Base-by-base conservation (phyloP, 2,329 filamentous ascomycete genomes). In the Aspergillus quadrilineatus region DNA sequence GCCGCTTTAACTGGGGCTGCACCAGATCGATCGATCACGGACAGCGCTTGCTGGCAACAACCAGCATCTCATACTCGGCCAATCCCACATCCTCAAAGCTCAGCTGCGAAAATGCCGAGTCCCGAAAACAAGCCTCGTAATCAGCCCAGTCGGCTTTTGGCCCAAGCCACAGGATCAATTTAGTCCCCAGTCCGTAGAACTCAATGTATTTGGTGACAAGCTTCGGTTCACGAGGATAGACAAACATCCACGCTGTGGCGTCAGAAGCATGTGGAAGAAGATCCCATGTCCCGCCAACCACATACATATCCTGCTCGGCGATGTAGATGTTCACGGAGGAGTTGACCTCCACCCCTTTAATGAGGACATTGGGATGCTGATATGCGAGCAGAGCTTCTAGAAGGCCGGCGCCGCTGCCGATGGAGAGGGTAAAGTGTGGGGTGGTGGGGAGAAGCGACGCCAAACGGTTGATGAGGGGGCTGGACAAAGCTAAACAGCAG, bases 361-460 rank as follows among this genome's bases (percentile, higher is more conserved):
- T 56, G 15, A 71, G 62, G 9, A 74, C 47, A 2, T 60, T 44
- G 2, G 61, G 55, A 30, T 69, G 44, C 22, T 50, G 56, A 10
- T 66, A 48, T 15, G 70, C 55, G 28, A 82, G 67, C 5, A 79
- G 61, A 2, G 71, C 71, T 68, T 82, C 81, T 14, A 84, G 71
- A 6, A 82, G 71, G 26, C 81, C 81, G 43, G 70, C 78, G 45
- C 81, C 81, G 60, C 77, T 77, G 55, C 81, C 81, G 48, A 83
- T 74, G 2, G 78, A 80, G 39, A 80, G 64, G 12, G 68, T 70
- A 58, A 67, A 70, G n/a, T 8, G 29, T 8, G 69, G 68, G 9
- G 52, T 56, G 39, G 55, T 34, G 9, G 69, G 69, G 3, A 72
- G 67, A 17, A 67, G 43, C 1, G 43, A 48, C 29, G 59, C 43